Conservation (phyloP, 2,329 filamentous ascomycete genomes). For the Elsinoe ampelina region DNA sequence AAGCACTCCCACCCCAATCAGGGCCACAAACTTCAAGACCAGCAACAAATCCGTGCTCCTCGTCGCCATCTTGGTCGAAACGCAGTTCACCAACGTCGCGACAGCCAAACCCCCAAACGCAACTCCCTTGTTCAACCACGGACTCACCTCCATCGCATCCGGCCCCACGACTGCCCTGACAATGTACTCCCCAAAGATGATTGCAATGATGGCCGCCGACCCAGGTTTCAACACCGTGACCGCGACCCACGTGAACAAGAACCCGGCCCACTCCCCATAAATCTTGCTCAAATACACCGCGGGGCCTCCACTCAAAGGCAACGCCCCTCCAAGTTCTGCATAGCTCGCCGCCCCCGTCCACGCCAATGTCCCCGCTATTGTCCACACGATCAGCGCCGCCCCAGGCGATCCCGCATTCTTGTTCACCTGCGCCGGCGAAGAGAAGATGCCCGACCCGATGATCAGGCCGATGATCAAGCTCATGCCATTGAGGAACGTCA, state of each 20-base stretch:
- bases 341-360: conserved; percentile 96
- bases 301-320: conserved; percentile 87
- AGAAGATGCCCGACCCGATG: conserved; percentile 95
- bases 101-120: conserved; percentile 65
- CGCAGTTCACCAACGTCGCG: conserved; percentile 79
- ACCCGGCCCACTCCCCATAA: conserved; percentile 85
- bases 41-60: conserved; percentile 86
- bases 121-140: conserved; percentile 85
- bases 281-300: conserved; percentile 95
- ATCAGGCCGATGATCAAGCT: conserved; percentile 87
- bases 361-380: conserved; percentile 78
- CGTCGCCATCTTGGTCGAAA: conserved; percentile 82
- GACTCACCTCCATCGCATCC: conserved; percentile 69
- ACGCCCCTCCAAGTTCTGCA: conserved; percentile 89
- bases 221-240: conserved; percentile 92
- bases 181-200: conserved; percentile 98
- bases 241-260: conserved; percentile 93
- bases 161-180: conserved; percentile 77
- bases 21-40: conserved; percentile 90
- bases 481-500: conserved; percentile 89
- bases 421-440: conserved; percentile 86
- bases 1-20: conserved; percentile 76
- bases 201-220: conserved; percentile 84
- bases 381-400: conserved; percentile 83
- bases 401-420: conserved; percentile 84